Evolutionary conservation across 441 rosid genomes (phyloP).

Genomic region (Adansonia gregorii): DNA sequence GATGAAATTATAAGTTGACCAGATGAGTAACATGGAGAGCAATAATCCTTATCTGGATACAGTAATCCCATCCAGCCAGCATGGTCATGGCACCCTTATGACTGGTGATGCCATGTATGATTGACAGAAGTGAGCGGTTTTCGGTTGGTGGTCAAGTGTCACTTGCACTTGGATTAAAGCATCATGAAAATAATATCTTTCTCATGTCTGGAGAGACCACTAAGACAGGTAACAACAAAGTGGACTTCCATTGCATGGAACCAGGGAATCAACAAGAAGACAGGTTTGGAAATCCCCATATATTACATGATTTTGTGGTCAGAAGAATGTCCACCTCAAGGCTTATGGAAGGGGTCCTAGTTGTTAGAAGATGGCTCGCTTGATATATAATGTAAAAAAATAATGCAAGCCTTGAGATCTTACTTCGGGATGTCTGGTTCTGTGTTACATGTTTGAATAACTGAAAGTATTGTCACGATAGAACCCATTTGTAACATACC

Average conservation of each 20-base stretch:
- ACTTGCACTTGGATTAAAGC: constrained; percentile 52
- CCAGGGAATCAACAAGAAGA: constrained; percentile 61
- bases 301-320: constrained; percentile 71
- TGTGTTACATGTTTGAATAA: constrained; percentile 22
- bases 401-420: constrained; percentile 19
- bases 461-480: constrained; percentile 12
- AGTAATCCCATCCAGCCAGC: constrained; percentile 23
- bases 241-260: constrained; percentile 60
- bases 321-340: constrained; percentile 28
- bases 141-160: constrained; percentile 44
- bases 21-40: constrained; percentile 29
- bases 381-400: constrained; percentile 23
- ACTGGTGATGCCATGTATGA: constrained; percentile 38
- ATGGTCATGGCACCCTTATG: constrained; percentile 32
- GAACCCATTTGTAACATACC: constrained; percentile 35
- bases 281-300: constrained; percentile 60
- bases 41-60: constrained; percentile 21
- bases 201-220: constrained; percentile 34
- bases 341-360: constrained; percentile 14
- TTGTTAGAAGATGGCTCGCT: constrained; percentile 1
- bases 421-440: neutral
- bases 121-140: constrained; percentile 38
- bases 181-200: constrained; percentile 39
- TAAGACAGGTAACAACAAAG: constrained; percentile 29
- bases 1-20: constrained; percentile 34